phyloP scores from a whole-genome alignment of 441 rosid species.

The Pelargonium citronellum region DNA sequence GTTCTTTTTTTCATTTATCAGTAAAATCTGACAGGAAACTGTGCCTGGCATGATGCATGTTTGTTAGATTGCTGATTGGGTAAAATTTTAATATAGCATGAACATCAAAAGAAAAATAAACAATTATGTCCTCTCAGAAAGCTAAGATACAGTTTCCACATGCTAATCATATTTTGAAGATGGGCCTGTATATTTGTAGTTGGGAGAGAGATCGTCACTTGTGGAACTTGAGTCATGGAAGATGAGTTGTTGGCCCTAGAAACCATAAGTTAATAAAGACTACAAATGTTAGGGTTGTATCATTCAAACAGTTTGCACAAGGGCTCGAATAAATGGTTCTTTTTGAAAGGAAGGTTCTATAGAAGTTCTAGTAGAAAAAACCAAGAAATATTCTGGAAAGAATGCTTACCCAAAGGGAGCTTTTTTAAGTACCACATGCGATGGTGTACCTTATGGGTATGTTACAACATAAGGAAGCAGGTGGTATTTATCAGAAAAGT shows the following conservation, averaged over 20 bases:
- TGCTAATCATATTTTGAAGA: not conserved
- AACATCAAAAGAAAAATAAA: not conserved
- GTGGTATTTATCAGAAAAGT: not conserved
- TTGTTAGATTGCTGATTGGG: not conserved
- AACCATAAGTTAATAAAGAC: not conserved
- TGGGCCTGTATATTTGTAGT: not conserved
- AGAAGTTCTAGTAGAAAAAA: not conserved
- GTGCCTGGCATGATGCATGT: not conserved
- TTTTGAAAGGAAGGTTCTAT: not conserved
- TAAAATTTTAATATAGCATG: not conserved
- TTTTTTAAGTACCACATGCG: not conserved
- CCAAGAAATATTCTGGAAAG: not conserved
- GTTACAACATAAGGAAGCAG: too few relatives aligned
- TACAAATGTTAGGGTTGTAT: not conserved
- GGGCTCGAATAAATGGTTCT: not conserved
- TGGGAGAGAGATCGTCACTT: not conserved
- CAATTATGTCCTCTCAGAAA: not conserved
- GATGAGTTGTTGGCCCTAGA: not conserved
- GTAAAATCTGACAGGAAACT: conserved; percentile 18
- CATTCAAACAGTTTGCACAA: not conserved
- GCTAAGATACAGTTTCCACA: not conserved
- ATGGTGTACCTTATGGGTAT: too few relatives aligned
- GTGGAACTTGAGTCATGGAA: not conserved
- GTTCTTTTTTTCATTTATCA: conserved; percentile 15
- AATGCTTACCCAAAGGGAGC: not conserved